phyloP scores from a whole-genome alignment of 2,329 filamentous ascomycete species.

The Ophiostoma ips region DNA sequence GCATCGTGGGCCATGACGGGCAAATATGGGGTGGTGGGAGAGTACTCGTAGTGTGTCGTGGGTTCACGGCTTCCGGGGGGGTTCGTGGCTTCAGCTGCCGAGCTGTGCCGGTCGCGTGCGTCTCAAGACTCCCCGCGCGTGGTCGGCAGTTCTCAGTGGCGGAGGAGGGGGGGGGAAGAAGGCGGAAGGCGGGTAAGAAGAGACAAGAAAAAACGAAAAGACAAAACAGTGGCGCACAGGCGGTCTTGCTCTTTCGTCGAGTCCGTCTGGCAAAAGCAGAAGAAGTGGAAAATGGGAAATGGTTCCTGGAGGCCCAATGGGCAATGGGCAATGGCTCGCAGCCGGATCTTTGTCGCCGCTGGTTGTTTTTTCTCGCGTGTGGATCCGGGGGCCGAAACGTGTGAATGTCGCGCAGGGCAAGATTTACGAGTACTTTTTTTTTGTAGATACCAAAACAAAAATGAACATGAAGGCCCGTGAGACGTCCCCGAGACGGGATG shows the following conservation, averaged over 20 bases:
- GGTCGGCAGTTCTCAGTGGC: background rate
- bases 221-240: no score
- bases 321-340: constrained; percentile 1
- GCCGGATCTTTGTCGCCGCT: background rate
- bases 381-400: constrained; percentile 1
- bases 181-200: no score
- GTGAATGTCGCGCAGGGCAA: background rate
- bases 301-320: no score
- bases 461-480: no score
- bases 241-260: no score
- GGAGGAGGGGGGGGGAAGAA: no score
- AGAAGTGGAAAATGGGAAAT: no score
- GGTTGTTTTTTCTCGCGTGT: background rate
- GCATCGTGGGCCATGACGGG: constrained; percentile 20
- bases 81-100: background rate
- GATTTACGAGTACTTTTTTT: no score
- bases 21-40: background rate
- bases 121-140: constrained; percentile 3
- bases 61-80: background rate
- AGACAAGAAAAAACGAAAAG: background rate
- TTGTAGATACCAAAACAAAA: no score
- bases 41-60: background rate
- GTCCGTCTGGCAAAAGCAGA: no score
- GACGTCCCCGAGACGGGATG: no score
- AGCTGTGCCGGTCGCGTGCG: constrained; percentile 3